phyloP scores from a whole-genome alignment of 2,329 filamentous ascomycete genomes.

The Aureobasidium sp. region DNA sequence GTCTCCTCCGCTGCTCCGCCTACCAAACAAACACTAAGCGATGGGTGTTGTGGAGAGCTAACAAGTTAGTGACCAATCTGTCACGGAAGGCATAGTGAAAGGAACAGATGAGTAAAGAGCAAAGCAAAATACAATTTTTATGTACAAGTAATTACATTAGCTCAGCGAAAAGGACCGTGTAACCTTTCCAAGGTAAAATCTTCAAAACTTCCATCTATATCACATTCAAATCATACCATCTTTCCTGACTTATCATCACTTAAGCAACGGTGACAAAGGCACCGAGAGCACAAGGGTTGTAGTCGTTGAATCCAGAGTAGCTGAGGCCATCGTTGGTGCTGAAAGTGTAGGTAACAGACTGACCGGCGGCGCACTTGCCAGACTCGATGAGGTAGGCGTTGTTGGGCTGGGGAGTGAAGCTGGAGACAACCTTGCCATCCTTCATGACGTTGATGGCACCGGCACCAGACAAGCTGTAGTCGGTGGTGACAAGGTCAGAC shows the following conservation, averaged over 20 bases:
- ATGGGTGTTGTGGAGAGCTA: too few species aligned
- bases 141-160: neutral
- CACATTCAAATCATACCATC: neutral
- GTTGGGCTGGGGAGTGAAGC: neutral
- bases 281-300: conserved; percentile 9
- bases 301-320: neutral
- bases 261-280: conserved; percentile 3
- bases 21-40: too few species aligned
- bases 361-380: neutral
- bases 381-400: neutral
- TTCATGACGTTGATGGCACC: conserved; percentile 4
- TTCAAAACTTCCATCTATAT: neutral
- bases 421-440: neutral
- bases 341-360: conserved; percentile 1
- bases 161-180: neutral
- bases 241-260: neutral
- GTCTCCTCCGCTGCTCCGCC: too few species aligned
- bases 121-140: neutral
- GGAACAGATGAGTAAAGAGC: too few species aligned
- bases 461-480: neutral
- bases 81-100: too few species aligned
- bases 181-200: neutral
- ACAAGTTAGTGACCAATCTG: too few species aligned
- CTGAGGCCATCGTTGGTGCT: neutral
- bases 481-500: neutral